Conservation (phyloP, 2,329 filamentous ascomycete species). For the Colletotrichum echinochloae region DNA sequence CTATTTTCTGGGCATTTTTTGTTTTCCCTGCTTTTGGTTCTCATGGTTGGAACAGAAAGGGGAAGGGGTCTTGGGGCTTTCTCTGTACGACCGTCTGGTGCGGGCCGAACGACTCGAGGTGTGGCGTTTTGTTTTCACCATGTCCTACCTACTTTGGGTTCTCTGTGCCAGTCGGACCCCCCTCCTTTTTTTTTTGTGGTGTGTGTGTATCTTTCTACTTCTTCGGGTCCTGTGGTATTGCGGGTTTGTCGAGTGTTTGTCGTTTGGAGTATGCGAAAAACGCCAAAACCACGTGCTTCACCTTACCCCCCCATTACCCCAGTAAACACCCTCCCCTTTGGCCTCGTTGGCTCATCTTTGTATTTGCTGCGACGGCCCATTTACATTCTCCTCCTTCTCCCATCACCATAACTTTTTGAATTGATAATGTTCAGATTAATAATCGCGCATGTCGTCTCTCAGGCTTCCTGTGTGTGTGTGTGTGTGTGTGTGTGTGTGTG, state of each 20-base stretch:
- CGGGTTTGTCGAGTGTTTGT: neutral
- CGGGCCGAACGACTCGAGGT: constrained; percentile 1
- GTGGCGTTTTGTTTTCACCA: constrained; percentile 15
- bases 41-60: constrained; percentile 9
- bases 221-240: neutral
- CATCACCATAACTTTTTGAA: constrained; percentile 24
- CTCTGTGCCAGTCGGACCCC: neutral
- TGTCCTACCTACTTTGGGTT: neutral
- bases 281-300: neutral
- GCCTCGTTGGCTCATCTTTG: neutral
- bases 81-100: neutral
- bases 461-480: neutral
- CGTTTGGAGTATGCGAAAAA: neutral
- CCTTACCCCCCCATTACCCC: neutral
- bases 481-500: neutral
- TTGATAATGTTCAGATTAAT: constrained; percentile 21
- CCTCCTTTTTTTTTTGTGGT: neutral
- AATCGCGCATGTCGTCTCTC: neutral
- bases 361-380: neutral
- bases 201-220: neutral
- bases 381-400: too few species aligned
- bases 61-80: neutral
- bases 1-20: constrained; percentile 19
- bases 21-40: constrained; percentile 21
- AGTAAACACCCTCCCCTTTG: neutral